Conservation (phyloP, 352 stramenopile genomes). For the Aphanomyces invadans region DNA sequence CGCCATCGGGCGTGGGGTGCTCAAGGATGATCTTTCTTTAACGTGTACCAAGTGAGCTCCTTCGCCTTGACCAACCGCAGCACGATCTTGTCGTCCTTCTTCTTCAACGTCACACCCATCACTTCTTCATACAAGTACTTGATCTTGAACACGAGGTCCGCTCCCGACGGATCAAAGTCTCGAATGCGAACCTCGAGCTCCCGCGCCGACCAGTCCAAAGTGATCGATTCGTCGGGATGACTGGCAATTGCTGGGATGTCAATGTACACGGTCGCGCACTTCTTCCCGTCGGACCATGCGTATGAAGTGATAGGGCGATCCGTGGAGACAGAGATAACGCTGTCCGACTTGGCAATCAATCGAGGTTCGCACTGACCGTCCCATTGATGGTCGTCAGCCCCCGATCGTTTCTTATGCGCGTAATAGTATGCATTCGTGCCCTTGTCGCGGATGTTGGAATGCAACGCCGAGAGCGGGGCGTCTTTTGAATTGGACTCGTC, state of each 20-base stretch:
- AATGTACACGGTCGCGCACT: slow-evolving; percentile 69
- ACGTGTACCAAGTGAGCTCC: slow-evolving; percentile 67
- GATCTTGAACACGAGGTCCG: slow-evolving; percentile 60
- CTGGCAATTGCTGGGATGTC: slow-evolving; percentile 53
- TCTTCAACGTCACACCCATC: slow-evolving; percentile 57
- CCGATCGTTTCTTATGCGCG: slow-evolving; percentile 73
- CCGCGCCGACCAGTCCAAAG: slow-evolving; percentile 56
- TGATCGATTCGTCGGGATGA: slow-evolving; percentile 52
- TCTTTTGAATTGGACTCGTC: neutral
- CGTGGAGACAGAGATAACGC: neutral
- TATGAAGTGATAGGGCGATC: slow-evolving; percentile 61
- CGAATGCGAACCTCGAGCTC: slow-evolving; percentile 53
- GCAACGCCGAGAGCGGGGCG: slow-evolving; percentile 42
- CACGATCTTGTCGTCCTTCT: slow-evolving; percentile 75
- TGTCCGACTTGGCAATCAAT: slow-evolving; percentile 51
- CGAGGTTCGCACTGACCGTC: slow-evolving; percentile 68
- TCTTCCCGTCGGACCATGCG: slow-evolving; percentile 76
- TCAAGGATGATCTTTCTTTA: slow-evolving; percentile 51
- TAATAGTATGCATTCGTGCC: slow-evolving; percentile 85
- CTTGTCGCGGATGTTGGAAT: slow-evolving; percentile 77
- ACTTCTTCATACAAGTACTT: slow-evolving; percentile 75
- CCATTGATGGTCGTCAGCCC: slow-evolving; percentile 76
- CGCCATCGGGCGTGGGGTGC: too few relatives aligned
- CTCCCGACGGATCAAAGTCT: slow-evolving; percentile 41
- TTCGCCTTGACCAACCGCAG: slow-evolving; percentile 68